phyloP scores from a whole-genome alignment of 2,329 filamentous ascomycete species.

The Pyrenochaeta sp. region DNA sequence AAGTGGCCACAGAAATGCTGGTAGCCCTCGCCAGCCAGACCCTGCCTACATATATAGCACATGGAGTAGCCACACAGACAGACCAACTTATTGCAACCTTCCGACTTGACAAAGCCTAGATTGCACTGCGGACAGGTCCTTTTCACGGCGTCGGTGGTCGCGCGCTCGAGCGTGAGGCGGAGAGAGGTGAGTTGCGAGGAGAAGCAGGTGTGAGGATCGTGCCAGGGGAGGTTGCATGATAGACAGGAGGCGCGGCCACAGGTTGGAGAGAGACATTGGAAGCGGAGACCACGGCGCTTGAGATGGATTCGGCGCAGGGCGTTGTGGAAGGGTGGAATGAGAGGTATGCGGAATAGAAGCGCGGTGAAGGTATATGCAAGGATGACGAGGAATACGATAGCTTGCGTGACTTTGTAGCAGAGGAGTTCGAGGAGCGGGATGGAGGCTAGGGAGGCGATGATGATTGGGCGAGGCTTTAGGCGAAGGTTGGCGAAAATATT shows the following conservation, averaged over 20 bases:
- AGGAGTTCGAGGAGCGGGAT: constrained; percentile 45
- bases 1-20: constrained; percentile 97
- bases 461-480: constrained; percentile 43
- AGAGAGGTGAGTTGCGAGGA: constrained; percentile 77
- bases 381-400: constrained; percentile 64
- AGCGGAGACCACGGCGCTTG: constrained; percentile 76
- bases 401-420: constrained; percentile 54
- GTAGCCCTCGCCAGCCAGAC: constrained; percentile 76
- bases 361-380: constrained; percentile 38
- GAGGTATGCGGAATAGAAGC: constrained; percentile 32
- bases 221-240: constrained; percentile 82
- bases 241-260: constrained; percentile 81
- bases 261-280: constrained; percentile 74
- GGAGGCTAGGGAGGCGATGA: constrained; percentile 34
- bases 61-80: constrained; percentile 97
- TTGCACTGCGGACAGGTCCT: constrained; percentile 92
- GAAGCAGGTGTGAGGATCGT: constrained; percentile 88
- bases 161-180: constrained; percentile 88
- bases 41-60: constrained; percentile 89
- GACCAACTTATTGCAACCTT: constrained; percentile 95
- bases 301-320: constrained; percentile 74
- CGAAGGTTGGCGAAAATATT: constrained; percentile 37
- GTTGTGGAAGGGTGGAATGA: constrained; percentile 59
- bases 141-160: constrained; percentile 93
- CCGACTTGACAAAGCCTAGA: constrained; percentile 89